Evolutionary conservation across 2,329 filamentous ascomycete species (phyloP).

Genomic region (Clarireedia homoeocarpa): DNA sequence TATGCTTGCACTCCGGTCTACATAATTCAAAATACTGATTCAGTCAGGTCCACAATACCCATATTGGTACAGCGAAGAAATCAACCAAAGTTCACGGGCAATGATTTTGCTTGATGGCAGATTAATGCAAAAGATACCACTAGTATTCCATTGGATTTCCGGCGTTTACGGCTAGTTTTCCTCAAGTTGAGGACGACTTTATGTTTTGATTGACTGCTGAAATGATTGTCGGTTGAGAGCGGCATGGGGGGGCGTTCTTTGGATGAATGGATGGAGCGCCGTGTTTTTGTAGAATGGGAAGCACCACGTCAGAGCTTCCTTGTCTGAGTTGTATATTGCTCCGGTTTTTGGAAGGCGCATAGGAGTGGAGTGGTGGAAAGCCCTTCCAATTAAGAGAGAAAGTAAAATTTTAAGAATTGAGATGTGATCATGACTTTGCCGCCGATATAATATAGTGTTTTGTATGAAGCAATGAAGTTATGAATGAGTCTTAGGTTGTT

Average conservation of each 20-base stretch:
- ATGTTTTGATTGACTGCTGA: background rate
- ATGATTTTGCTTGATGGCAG: background rate
- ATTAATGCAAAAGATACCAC: conserved; percentile 9
- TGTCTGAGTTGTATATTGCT: conserved; percentile 7
- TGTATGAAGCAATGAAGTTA: too few species aligned
- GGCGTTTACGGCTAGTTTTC: conserved; percentile 1
- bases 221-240: conserved; percentile 1
- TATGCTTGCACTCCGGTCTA: conserved; percentile 32
- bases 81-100: conserved; percentile 50
- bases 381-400: too few species aligned
- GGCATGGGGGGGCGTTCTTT: background rate
- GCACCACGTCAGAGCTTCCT: background rate
- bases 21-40: conserved; percentile 13
- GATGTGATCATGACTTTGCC: background rate
- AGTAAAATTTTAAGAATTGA: background rate
- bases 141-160: conserved; percentile 2
- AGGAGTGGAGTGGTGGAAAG: background rate
- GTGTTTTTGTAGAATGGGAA: conserved; percentile 1
- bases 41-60: conserved; percentile 70
- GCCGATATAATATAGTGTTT: too few species aligned
- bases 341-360: background rate
- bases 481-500: too few species aligned
- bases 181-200: conserved; percentile 2
- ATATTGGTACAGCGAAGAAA: conserved; percentile 82
- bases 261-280: background rate